phyloP scores from a whole-genome alignment of 2,329 filamentous ascomycete genomes.

The Cladosporium austrohemisphaericum region DNA sequence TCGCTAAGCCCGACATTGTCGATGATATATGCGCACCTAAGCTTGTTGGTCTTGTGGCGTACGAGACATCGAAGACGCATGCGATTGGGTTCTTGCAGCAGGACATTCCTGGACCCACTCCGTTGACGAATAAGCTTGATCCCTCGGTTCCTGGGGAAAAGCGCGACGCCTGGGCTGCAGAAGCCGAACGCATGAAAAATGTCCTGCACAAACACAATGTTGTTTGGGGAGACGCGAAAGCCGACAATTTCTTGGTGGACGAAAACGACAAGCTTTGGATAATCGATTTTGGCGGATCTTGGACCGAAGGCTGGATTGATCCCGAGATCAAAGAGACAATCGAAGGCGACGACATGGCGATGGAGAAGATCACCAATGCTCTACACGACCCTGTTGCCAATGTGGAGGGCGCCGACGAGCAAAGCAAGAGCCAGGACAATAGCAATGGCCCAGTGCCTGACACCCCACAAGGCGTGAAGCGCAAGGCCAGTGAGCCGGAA shows the following conservation, averaged over 20 bases:
- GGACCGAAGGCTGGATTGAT: slow-evolving; percentile 38
- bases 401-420: slow-evolving; percentile 23
- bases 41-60: slow-evolving; percentile 30
- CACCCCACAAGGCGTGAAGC: slow-evolving; percentile 12
- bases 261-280: slow-evolving; percentile 36
- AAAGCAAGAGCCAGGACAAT: slow-evolving; percentile 3
- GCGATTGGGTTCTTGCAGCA: slow-evolving; percentile 35
- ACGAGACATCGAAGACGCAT: slow-evolving; percentile 18
- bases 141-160: slow-evolving; percentile 28
- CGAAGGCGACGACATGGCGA: slow-evolving; percentile 34
- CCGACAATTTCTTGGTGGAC: slow-evolving; percentile 41
- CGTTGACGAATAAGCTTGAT: slow-evolving; percentile 32
- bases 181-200: slow-evolving; percentile 26
- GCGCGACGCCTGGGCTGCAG: slow-evolving; percentile 30
- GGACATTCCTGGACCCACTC: slow-evolving; percentile 29
- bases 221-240: slow-evolving; percentile 40
- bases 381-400: slow-evolving; percentile 28
- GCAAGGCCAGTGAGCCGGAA: slow-evolving; percentile 12
- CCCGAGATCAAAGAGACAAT: slow-evolving; percentile 32
- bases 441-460: neutral
- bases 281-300: slow-evolving; percentile 39
- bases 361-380: slow-evolving; percentile 29
- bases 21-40: slow-evolving; percentile 29
- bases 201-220: slow-evolving; percentile 34
- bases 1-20: slow-evolving; percentile 28